Percentiles rank a stretch among this genome's conserved stretches.
Conservation (phyloP, 202 grass and related monocot species). For the Setaria viridis region DNA sequence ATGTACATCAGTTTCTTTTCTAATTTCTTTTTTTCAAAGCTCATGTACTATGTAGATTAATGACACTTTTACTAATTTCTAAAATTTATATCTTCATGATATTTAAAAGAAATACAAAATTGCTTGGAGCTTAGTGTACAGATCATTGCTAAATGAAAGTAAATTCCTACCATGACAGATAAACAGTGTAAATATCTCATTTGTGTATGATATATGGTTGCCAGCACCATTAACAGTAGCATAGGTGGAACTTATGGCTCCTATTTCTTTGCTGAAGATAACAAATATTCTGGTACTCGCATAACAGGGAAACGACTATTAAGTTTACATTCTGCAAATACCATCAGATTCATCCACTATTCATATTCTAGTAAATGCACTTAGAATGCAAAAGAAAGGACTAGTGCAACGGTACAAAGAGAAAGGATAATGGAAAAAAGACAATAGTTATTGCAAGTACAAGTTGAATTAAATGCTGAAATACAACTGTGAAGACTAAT, state of each 20-base stretch:
- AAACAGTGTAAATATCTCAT: not conserved
- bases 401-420: no score
- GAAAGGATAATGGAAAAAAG: not conserved
- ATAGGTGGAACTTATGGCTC: not conserved
- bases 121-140: not conserved
- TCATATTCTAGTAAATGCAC: slow-evolving; percentile 1
- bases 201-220: not conserved
- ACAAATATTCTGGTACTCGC: not conserved
- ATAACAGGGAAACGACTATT: not conserved
- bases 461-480: slow-evolving; percentile 11
- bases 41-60: not conserved
- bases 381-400: not conserved
- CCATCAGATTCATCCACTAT: not conserved
- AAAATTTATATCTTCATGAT: not conserved
- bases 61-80: not conserved
- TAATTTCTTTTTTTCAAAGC: not conserved
- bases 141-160: not conserved
- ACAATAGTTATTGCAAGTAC: not conserved
- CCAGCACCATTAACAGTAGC: not conserved
- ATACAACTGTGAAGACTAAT: not conserved
- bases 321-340: not conserved
- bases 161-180: slow-evolving; percentile 16
- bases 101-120: not conserved
- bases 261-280: not conserved
- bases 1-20: not conserved